A percentile compares a stretch with the other conserved stretches of the same genome.
phyloP scores from a whole-genome alignment of 2,329 filamentous ascomycete genomes.

The Pseudogymnoascus sp. region DNA sequence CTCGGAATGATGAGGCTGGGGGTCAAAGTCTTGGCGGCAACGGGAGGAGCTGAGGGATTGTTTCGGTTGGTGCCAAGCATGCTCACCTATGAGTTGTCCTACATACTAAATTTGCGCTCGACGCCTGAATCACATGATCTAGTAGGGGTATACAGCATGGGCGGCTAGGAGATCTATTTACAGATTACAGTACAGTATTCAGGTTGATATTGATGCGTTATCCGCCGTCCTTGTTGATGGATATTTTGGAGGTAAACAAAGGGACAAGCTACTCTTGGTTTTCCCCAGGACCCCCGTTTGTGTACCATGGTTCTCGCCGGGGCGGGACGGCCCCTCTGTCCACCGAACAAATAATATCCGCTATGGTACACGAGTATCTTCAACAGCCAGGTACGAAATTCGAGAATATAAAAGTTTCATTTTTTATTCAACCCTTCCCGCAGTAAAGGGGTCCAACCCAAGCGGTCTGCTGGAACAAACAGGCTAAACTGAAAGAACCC shows the following conservation, averaged over 20 bases:
- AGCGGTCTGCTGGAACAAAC: neutral
- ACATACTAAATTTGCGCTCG: neutral
- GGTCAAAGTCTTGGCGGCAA: conserved; percentile 1
- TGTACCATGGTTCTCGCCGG: neutral
- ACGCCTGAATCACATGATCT: conserved; percentile 2
- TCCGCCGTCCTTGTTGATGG: neutral
- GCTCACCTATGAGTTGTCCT: neutral
- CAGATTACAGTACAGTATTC: neutral
- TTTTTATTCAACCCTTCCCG: neutral
- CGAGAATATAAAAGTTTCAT: conserved; percentile 1
- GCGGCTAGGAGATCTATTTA: neutral
- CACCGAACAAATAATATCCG: neutral
- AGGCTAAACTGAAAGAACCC: neutral
- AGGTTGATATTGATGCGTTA: neutral
- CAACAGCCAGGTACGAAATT: neutral
- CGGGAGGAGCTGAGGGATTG: conserved; percentile 1
- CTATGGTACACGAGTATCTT: neutral
- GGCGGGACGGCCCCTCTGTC: neutral
- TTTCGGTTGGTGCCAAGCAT: conserved; percentile 1
- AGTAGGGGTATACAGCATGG: neutral
- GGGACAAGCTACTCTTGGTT: neutral
- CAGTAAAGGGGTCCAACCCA: conserved; percentile 3
- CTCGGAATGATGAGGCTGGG: neutral
- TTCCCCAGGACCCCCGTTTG: neutral
- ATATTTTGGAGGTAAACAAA: neutral